Conservation (phyloP, 306 rosid species). For the Lathyrus oleraceus region DNA sequence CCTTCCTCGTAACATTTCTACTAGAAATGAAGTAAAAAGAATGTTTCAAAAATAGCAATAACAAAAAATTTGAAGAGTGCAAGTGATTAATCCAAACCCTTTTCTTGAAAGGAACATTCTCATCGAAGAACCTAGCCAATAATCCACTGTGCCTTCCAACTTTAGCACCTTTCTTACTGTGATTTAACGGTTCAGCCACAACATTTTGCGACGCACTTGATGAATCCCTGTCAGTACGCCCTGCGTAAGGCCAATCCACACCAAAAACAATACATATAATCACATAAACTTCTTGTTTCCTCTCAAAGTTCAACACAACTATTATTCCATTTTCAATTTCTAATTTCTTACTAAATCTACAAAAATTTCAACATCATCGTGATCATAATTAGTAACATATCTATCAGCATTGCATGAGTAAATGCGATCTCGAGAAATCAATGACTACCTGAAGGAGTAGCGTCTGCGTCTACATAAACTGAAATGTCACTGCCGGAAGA, state of each 20-base stretch:
- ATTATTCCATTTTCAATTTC: neutral
- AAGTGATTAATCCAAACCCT: slow-evolving; percentile 52
- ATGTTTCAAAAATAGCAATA: neutral
- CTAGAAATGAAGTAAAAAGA: neutral
- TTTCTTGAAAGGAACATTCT: slow-evolving; percentile 62
- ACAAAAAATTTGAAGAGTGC: neutral
- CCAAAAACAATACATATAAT: slow-evolving; percentile 25
- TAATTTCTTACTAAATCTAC: neutral
- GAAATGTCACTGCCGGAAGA: slow-evolving; percentile 49
- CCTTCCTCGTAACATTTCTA: neutral
- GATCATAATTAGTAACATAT: neutral
- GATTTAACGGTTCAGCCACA: slow-evolving; percentile 10
- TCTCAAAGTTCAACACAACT: neutral
- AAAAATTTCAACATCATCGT: neutral
- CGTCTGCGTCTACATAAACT: slow-evolving; percentile 43
- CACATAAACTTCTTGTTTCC: neutral
- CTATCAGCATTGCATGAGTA: neutral
- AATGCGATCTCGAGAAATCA: neutral
- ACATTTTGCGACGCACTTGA: slow-evolving; percentile 24
- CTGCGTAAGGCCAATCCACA: slow-evolving; percentile 48
- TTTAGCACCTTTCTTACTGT: slow-evolving; percentile 14
- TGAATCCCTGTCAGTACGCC: slow-evolving; percentile 41
- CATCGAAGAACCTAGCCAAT: slow-evolving; percentile 55
- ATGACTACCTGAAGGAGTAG: slow-evolving; percentile 22
- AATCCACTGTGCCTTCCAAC: slow-evolving; percentile 34